A percentile compares a stretch with the other conserved stretches of the same genome.
phyloP scores from a whole-genome alignment of 2,329 filamentous ascomycete species.

The Dactylellina parvicollis region DNA sequence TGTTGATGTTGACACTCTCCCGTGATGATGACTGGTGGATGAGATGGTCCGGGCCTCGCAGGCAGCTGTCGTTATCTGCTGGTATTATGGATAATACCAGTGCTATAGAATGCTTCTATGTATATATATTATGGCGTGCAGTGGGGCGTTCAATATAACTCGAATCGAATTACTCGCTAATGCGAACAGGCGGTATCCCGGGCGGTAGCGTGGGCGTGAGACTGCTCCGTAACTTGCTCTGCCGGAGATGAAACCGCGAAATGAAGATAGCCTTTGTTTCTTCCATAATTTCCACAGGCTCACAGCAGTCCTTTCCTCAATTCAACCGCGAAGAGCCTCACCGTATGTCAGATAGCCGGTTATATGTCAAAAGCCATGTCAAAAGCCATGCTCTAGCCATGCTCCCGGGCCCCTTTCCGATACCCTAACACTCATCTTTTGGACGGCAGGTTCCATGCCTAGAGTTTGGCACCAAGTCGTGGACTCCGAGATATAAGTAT shows the following conservation, averaged over 20 bases:
- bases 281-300: slow-evolving; percentile 40
- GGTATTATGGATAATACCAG: neutral
- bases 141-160: slow-evolving; percentile 26
- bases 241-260: slow-evolving; percentile 50
- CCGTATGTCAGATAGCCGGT: slow-evolving; percentile 32
- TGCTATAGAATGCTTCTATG: slow-evolving; percentile 8
- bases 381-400: slow-evolving; percentile 15
- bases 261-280: neutral
- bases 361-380: slow-evolving; percentile 19
- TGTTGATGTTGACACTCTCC: no score
- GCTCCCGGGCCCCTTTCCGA: slow-evolving; percentile 10
- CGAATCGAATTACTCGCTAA: slow-evolving; percentile 46
- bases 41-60: neutral
- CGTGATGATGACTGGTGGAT: neutral
- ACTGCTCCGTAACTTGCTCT: slow-evolving; percentile 43
- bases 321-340: slow-evolving; percentile 31
- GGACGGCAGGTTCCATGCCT: neutral
- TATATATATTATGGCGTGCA: slow-evolving; percentile 14
- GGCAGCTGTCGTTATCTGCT: slow-evolving; percentile 13
- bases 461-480: slow-evolving; percentile 21
- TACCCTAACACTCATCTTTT: slow-evolving; percentile 20
- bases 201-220: slow-evolving; percentile 38
- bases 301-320: no score
- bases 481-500: slow-evolving; percentile 17
- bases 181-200: slow-evolving; percentile 42